Base-by-base conservation (phyloP, 345 rosid genomes). In the Ceriops decandra region DNA sequence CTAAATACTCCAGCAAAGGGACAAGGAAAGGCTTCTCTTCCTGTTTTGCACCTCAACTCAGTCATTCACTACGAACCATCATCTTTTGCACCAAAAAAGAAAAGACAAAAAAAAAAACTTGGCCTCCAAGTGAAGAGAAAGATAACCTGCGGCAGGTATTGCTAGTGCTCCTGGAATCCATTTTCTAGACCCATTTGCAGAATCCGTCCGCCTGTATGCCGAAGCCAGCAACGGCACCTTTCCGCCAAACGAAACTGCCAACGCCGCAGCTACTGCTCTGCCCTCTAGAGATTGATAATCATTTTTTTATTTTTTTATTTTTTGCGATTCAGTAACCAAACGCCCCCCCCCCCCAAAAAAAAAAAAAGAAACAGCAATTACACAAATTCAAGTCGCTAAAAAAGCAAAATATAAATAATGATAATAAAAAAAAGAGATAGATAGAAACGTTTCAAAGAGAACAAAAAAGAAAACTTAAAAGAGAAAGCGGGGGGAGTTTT, bases 161-260 rank as follows among this genome's bases (percentile, higher is more conserved):
- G 89, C 93, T 64, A 88, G 82, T 60, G 80, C 85, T 77, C 96
- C 96, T 0, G 91, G 80, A 52, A 95, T 78, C 99, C 99, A 95
- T 69, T 82, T 85, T 57, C 81, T 75, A 3, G 89, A 77, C 1
- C 82, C 74, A 27, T 73, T 76, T 31, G 75, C 72, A 46, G 97
- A 89, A 65, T 79, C 83, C 67, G 84, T 70, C 68, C 80, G 71
- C 42, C 73, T 76, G 67, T 75, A 82, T 54, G 75, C 80, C 10
- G 98, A 79, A 72, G 85, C 85, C 57, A 88, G 69, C 32, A 75
- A 52, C 46, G 88, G 80, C 42, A 78, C 74, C 81, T 86, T 91
- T 52, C 89, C 83, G 35, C 77, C 72, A 42, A 83, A 73, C 13
- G 92, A 71, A 74, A 86, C 92, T 1, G 91, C 86, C 0, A 89